Conservation (phyloP, 1,284 basidiomycete species). For the Cutaneotrichosporon curvatum region DNA sequence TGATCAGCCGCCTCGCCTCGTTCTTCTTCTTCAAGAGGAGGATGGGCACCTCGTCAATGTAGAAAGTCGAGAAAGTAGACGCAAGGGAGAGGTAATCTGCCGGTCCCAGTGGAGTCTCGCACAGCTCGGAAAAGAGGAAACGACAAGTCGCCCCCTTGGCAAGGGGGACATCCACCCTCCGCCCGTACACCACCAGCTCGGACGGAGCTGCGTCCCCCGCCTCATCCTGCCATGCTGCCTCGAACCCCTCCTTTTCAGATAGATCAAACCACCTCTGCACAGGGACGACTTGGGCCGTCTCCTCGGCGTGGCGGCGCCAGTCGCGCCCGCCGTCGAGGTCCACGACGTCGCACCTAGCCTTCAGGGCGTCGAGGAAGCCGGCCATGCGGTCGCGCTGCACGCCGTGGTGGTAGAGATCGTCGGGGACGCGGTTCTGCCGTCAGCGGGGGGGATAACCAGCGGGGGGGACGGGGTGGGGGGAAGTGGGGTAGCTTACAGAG, state of each 20-base stretch:
- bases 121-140: conserved; percentile 59
- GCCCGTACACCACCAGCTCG: conserved; percentile 51
- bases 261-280: conserved; percentile 21
- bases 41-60: conserved; percentile 57
- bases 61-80: conserved; percentile 55
- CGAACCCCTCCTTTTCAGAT: conserved; percentile 31
- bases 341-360: conserved; percentile 57
- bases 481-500: conserved; percentile 29
- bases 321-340: conserved; percentile 52
- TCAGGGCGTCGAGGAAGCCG: conserved; percentile 59
- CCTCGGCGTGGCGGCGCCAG: conserved; percentile 36
- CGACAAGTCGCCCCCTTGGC: conserved; percentile 48
- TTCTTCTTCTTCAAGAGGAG: conserved; percentile 57
- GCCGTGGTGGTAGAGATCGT: conserved; percentile 63
- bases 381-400: conserved; percentile 59
- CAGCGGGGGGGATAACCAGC: background rate
- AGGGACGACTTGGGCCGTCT: background rate
- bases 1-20: conserved; percentile 63
- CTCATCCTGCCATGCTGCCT: conserved; percentile 30
- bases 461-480: no score
- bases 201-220: conserved; percentile 14
- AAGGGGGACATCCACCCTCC: conserved; percentile 52
- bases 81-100: conserved; percentile 65
- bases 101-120: conserved; percentile 59
- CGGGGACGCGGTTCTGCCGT: conserved; percentile 54